Evolutionary conservation across 306 rosid genomes (phyloP).

Genomic region (Mimosa pudica): DNA sequence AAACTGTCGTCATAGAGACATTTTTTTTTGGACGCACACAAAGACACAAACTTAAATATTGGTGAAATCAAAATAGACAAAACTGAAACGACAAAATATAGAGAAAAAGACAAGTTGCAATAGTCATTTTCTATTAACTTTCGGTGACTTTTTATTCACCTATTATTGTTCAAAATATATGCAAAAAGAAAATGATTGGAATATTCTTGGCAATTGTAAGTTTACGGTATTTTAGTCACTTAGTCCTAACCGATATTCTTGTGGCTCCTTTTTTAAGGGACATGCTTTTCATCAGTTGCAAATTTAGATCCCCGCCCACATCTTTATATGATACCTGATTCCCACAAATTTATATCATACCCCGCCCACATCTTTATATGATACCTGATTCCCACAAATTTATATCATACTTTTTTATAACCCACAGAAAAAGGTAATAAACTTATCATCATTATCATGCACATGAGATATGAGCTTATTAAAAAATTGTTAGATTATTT

Average conservation of each 20-base stretch:
- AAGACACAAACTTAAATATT: neutral
- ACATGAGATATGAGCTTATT: neutral
- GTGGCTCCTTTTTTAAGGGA: slow-evolving; percentile 25
- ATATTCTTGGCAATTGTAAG: slow-evolving; percentile 10
- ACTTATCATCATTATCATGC: neutral
- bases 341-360: slow-evolving; percentile 22
- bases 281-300: slow-evolving; percentile 34
- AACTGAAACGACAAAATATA: neutral
- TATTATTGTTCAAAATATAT: neutral
- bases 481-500: neutral
- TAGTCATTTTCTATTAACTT: neutral
- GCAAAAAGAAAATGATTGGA: neutral
- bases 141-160: neutral
- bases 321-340: neutral
- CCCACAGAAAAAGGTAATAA: neutral
- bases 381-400: slow-evolving; percentile 4
- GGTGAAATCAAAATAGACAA: neutral
- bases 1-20: too few species aligned
- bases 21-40: too few species aligned
- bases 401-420: neutral
- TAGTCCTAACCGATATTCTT: neutral
- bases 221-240: neutral
- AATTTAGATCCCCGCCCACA: slow-evolving; percentile 45
- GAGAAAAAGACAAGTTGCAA: neutral
- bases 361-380: slow-evolving; percentile 31